Base-by-base conservation (phyloP, 768 basidiomycete species). In the Amanita rubescens region DNA sequence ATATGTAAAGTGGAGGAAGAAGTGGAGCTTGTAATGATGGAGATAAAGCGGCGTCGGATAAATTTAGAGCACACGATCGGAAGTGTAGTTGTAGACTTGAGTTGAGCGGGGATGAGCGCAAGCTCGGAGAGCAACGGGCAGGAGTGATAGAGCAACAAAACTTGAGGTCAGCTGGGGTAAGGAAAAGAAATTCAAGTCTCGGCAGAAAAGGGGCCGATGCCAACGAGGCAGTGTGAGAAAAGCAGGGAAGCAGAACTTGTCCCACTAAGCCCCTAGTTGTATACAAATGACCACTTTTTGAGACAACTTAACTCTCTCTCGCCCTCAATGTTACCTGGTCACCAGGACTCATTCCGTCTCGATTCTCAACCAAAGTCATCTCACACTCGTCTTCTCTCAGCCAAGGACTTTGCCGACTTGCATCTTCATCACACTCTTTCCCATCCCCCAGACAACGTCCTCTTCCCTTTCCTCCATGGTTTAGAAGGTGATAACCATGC, bases 401-500 rank as follows among this genome's bases (percentile, higher is more conserved):
- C 74, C 1, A 12, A 60, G 19, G 68, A 79, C 54, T 90, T 90
- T 62, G 73, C 82, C 3, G 63, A 72, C 17, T 67, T 92, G 48
- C 84, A 87, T 53, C 75, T 80, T 60, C 65, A 72, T n/a, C 80
- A 89, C 58, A 71, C 81, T 57, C 74, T 79, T 54, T 69, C 80
- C 1, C 87, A 94, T 67, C 81, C 89, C 1, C 86, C 87, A 0
- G 92, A 95, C 70, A 74, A 76, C 37, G 77, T 85, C 59, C 79
- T 94, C 54, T 95, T 95, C 65, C 92, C 92, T 0, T 95, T 93
- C 70, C 71, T 92, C 14, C 92, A 94, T 61, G 89, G 91, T 41
- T 75, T 94, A 56, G 91, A 94, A 62, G 85, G 89, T 58, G 77
- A 84, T 55, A 90, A 91, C 63, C 68, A 78, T 14, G 82, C 84